Evolutionary conservation across 202 grass and related monocot genomes (phyloP).

Genomic region (Saccharum hybrid): DNA sequence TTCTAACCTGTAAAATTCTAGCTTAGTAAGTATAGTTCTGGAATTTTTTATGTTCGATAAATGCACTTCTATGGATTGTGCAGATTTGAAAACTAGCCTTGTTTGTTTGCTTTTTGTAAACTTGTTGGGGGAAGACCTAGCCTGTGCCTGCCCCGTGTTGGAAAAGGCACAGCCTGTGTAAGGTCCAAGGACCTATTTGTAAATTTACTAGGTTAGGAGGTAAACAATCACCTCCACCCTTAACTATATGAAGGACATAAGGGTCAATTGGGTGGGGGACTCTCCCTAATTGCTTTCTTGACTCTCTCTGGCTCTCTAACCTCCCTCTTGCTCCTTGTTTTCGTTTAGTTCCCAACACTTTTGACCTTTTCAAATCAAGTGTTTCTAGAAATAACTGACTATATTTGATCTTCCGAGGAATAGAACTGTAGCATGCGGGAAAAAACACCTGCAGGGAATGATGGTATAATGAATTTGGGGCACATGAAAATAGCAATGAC

Average conservation of each 20-base stretch:
- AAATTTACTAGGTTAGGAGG: not conserved
- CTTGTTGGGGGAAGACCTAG: not conserved
- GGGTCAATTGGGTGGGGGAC: not conserved
- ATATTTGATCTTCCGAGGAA: not conserved
- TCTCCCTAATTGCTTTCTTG: not conserved
- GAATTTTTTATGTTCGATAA: not conserved
- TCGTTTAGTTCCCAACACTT: not conserved
- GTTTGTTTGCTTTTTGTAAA: conserved; percentile 18
- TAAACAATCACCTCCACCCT: not conserved
- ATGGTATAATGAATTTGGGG: not conserved
- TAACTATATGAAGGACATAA: not conserved
- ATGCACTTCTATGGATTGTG: conserved; percentile 2
- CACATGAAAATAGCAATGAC: conserved; percentile 1
- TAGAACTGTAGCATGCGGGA: not conserved
- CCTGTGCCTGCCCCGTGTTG: not conserved
- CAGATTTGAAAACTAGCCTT: not conserved
- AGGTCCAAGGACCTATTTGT: not conserved
- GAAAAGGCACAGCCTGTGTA: not conserved
- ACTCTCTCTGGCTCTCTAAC: not conserved
- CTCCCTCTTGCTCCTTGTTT: not conserved
- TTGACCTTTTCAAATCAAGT: not conserved
- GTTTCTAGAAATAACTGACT: not conserved
- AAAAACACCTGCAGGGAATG: not conserved
- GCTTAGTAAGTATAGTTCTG: not conserved
- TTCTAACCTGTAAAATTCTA: conserved; percentile 1